Evolutionary conservation across 2,329 filamentous ascomycete species (phyloP), one percentile per base, ranked within the genome.

Genomic region (Teratosphaeria gauchensis): DNA sequence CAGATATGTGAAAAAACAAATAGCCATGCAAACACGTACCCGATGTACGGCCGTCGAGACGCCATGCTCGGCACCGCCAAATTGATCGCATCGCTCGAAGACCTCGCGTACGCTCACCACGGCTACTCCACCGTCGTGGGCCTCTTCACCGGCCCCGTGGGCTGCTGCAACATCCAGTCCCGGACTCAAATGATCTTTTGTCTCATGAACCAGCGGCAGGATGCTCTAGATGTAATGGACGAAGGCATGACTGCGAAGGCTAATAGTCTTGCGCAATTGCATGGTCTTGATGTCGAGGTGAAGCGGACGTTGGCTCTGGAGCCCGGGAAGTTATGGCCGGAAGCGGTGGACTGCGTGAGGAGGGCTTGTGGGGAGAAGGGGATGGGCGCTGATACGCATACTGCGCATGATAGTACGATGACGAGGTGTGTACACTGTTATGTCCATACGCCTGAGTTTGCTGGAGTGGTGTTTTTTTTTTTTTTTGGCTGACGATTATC

Each of bases 21-120:
- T 2, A 28, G 24, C 4, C 67, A 77, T 56, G 72, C 73, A 4
- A 69, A 68, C 14, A 69, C 67, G 0, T 69, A 68, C 30, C 65
- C 68, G 0, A 68, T 71, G 65, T 53, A 64, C 21, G 57, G 60
- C 11, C 62, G 69, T 3, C 60, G 56, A 38, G 69, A 72, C 57
- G 62, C 64, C 3, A 55, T 72, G 2, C 54, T 70, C 3, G 67
- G 24, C 24, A 28, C 24, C 24, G 24, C 24, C 24, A 28, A 28
- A 4, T 28, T 28, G 24, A 28, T 28, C 24, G 24, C 24, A 28
- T 28, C 24, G 24, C 24, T 28, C 24, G 24, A 28, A 28, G 24
- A 28, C 4, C 24, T 28, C 24, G 24, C 24, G 2, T 28, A 28
- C 24, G 24, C 24, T 28, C 24, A 28, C 24, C 24, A 28, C 24